Evolutionary conservation across 495 filamentous ascomycete genomes (phyloP).

Genomic region (Parmelia sp.): DNA sequence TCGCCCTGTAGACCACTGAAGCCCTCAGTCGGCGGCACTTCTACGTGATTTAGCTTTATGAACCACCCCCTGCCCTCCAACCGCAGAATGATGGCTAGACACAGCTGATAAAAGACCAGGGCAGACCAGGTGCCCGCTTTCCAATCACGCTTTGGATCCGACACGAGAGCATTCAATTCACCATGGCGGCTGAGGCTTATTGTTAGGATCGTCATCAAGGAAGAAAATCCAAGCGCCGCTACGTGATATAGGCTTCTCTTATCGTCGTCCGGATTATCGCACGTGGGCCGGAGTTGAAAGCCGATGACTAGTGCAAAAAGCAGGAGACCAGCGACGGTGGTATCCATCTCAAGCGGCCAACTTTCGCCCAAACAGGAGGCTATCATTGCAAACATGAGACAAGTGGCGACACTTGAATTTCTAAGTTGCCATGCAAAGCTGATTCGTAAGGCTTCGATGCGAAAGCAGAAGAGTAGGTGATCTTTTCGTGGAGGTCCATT

Average conservation of each 20-base stretch:
- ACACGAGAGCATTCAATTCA: neutral
- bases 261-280: neutral
- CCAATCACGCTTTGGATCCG: neutral
- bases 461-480: neutral
- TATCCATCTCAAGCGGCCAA: slow-evolving; percentile 3
- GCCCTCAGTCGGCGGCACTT: neutral
- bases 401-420: neutral
- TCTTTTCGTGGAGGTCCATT: neutral
- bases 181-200: neutral
- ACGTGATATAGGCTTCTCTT: neutral
- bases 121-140: neutral
- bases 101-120: neutral
- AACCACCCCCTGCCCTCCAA: neutral
- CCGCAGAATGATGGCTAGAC: neutral
- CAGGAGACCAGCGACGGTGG: neutral
- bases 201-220: neutral
- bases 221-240: neutral
- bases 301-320: neutral
- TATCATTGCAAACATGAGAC: neutral
- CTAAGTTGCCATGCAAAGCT: neutral
- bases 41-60: neutral
- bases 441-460: neutral
- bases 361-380: neutral
- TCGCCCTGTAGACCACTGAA: neutral
- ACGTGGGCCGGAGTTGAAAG: neutral